These are phyloP conservation scores for Apiospora aurea DNA, from an alignment of 2,329 filamentous ascomycete species.

Conservation along the genomic window DNA sequence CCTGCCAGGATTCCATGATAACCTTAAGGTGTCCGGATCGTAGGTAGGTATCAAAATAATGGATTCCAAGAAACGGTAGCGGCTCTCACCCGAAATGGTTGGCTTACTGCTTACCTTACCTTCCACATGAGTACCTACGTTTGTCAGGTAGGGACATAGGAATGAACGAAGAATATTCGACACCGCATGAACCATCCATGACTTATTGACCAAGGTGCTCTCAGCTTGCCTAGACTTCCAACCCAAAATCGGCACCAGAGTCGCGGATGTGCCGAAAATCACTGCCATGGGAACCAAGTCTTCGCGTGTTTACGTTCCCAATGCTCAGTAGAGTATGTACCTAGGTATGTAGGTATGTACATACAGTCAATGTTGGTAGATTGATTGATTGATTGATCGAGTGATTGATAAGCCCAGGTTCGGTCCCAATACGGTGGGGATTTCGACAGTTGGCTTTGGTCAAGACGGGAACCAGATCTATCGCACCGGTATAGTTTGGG, in stretches of 20 bases:
- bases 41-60: constrained; percentile 1
- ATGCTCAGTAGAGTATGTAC: not conserved
- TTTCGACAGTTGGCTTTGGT: not conserved
- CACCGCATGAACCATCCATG: not conserved
- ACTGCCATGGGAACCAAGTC: not conserved
- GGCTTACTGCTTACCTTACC: not conserved
- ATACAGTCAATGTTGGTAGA: too few species aligned
- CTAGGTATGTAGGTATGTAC: too few species aligned
- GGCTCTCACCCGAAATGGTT: not conserved
- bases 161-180: not conserved
- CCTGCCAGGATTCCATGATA: constrained; percentile 12
- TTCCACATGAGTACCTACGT: too few species aligned
- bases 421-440: not conserved
- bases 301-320: not conserved
- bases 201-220: not conserved
- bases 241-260: not conserved
- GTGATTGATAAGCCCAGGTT: constrained; percentile 8
- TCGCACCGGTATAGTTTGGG: not conserved
- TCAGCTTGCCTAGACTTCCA: not conserved
- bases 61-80: not conserved
- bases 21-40: constrained; percentile 2
- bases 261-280: not conserved
- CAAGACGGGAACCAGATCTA: not conserved
- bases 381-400: not conserved
- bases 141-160: not conserved